phyloP scores from a whole-genome alignment of 352 stramenopile genomes.

The Pythium phragmiticola region DNA sequence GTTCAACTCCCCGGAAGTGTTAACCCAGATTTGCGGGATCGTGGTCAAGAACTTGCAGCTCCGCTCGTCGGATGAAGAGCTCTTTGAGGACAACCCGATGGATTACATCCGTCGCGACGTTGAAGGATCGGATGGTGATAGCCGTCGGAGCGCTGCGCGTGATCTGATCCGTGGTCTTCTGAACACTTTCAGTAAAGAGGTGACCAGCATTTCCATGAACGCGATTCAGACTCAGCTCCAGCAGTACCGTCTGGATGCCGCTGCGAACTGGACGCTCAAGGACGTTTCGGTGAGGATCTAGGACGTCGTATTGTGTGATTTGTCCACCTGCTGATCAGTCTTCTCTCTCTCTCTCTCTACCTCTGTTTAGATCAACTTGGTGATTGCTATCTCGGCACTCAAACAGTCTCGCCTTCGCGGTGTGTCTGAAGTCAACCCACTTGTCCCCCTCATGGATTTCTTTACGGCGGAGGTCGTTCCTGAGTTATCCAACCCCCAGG shows the following conservation, averaged over 20 bases:
- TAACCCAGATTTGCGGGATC: slow-evolving; percentile 95
- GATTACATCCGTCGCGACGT: slow-evolving; percentile 99
- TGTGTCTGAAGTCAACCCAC: slow-evolving; percentile 94
- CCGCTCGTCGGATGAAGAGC: slow-evolving; percentile 95
- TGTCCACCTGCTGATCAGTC: background rate
- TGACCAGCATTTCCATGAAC: slow-evolving; percentile 93
- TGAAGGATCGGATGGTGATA: slow-evolving; percentile 97
- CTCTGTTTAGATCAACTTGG: slow-evolving; percentile 79
- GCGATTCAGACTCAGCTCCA: slow-evolving; percentile 91
- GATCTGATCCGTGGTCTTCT: slow-evolving; percentile 96
- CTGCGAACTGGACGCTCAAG: slow-evolving; percentile 93
- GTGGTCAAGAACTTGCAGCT: slow-evolving; percentile 98
- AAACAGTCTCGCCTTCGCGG: slow-evolving; percentile 92
- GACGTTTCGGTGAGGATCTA: slow-evolving; percentile 89
- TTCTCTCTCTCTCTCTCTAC: background rate
- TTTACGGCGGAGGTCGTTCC: slow-evolving; percentile 93
- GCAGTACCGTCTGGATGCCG: slow-evolving; percentile 86
- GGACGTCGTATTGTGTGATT: background rate
- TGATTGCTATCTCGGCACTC: slow-evolving; percentile 95
- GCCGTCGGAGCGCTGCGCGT: slow-evolving; percentile 91
- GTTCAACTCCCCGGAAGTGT: slow-evolving; percentile 79
- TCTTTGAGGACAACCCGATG: slow-evolving; percentile 98
- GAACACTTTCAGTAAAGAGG: slow-evolving; percentile 92
- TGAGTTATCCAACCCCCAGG: slow-evolving; percentile 86
- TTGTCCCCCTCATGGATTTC: slow-evolving; percentile 96